Evolutionary conservation across 768 basidiomycete genomes (phyloP), one percentile per base, ranked within the genome.

Genomic region (Pluteus cervinus): DNA sequence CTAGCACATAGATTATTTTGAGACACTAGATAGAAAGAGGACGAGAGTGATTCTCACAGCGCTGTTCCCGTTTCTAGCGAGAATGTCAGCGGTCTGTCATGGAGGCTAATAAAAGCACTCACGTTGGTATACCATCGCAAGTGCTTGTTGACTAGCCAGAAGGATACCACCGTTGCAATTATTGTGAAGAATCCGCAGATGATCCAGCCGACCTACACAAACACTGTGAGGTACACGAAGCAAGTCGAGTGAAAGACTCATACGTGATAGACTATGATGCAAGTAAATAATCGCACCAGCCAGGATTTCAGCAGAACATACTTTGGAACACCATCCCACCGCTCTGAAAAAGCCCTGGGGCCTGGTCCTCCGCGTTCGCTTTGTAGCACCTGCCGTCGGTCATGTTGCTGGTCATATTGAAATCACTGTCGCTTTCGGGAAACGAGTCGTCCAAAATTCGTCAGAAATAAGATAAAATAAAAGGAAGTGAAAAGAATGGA

Each of bases 131-230:
- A 87, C 74, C 77, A 83, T 33, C 64, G 63, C 9, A 86, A 61
- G 55, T 88, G 85, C 53, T 79, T 80, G 54, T 64, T 61, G 32
- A 88, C 76, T n/a, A 86, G 67, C 84, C 84, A 87, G 43, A 75
- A 66, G 0, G 83, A 84, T n/a, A 65, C 61, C 14, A 64, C 53
- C 4, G 69, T 68, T 3, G 83, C 72, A 21, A 79, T 46, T 7
- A 76, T 25, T 2, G 80, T 69, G 53, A 84, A 79, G 42, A 68
- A 62, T 3, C 76, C 77, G 26, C 73, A 65, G 21, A 83, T 54
- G 28, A 85, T 69, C 82, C 83, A 86, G 0, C 84, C 85, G 41
- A 81, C 66, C 79, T 81, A 39, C 22, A 8, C 26, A 33, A 39
- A 41, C 11, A 32, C 29, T 10, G 3, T 8, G 14, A n/a, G 14